Base-by-base conservation (phyloP, 805 yeast genomes). In the Candida piceae region DNA sequence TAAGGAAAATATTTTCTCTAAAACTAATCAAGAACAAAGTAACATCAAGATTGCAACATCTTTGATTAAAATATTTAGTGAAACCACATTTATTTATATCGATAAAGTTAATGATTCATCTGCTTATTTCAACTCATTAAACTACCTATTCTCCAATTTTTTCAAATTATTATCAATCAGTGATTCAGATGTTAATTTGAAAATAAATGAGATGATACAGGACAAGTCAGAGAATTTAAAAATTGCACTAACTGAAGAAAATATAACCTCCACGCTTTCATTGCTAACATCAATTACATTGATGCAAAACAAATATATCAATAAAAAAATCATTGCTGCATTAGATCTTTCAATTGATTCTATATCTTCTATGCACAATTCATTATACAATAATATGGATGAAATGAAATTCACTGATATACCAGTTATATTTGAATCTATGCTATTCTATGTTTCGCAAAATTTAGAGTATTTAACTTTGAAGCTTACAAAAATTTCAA, bases 41-140 rank as follows among this genome's bases (percentile, higher is more conserved):
- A 34, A 41, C 15, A 34, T 16, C 5, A 43, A 36, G 20, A 16
- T 48, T 10, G 29, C 48, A 6, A 41, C 43, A 6, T 21, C 36
- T 3, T 15, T 52, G 11, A 31, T 44, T 29, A 46, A 43, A n/a
- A 24, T 33, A 4, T 60, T 57, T 38, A 53, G 47, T 24, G 47
- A 50, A 8, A 31, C 40, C n/a, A 34, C 43, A n/a, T 45, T 53
- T 19, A 5, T 32, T 39, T 34, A 35, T 41, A 25, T 24, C 42
- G 26, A 40, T 35, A 17, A 32, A 32, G 16, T 21, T 19, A 16
- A 25, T 5, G 32, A 34, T 9, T 34, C 37, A 15, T 30, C 43
- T 4, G 22, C 21, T 5, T 57, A 41, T 32, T 50, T 26, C 28
- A 48, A 54, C 22, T 52, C 61, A 1, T 24, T 48, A 8, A 46